Evolutionary conservation across 1,284 basidiomycete genomes (phyloP), one percentile per base, ranked within the genome.

Genomic region (Apiotrichum domesticum): DNA sequence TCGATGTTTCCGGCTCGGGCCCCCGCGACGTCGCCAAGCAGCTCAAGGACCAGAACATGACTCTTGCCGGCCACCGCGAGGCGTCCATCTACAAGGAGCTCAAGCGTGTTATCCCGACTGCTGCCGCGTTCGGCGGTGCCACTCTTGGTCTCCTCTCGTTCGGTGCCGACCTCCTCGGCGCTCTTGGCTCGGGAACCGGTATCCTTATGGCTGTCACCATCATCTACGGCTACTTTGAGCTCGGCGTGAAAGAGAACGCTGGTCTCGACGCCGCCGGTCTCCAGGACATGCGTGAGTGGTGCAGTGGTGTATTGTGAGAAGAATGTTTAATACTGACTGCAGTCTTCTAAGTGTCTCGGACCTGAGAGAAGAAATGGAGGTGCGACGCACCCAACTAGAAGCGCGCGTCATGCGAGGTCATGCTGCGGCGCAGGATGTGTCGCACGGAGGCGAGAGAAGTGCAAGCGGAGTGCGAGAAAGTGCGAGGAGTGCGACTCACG

Each of bases 41-140:
- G 78, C 85, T 98, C 72, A 98, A 98, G 82, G 95, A 98, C 69
- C 94, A 97, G 77, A 88, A 90, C 69, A 94, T 98, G 89, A 95
- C 98, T 56, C 95, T 98, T 85, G 93, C 94, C 32, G 94, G 95
- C 56, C 94, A 97, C 77, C 87, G 93, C 64, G 95, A 98, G 73
- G 92, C 88, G 39, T 89, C 87, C 34, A 96, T 98, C 90, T 98
- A 98, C 84, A 98, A 97, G 82, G 95, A 98, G 75, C 84, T 98
- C 63, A 98, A 98, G 82, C 85, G 92, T 48, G 87, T 98, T 64
- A 96, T 98, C 63, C 95, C 95, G 0, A 98, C 94, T 15, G 95
- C 96, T 7, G 95, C 95, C 13, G 91, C 94, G 2, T 91, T 98
- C 64, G 96, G 95, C 58, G 95, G 95, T 55, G 96, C 94, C 33